Percentiles rank a stretch among this genome's conserved stretches.
These are phyloP conservation scores for Candida labiduridarum DNA, from an alignment of 1,139 yeast genomes.

Conservation along the genomic window DNA sequence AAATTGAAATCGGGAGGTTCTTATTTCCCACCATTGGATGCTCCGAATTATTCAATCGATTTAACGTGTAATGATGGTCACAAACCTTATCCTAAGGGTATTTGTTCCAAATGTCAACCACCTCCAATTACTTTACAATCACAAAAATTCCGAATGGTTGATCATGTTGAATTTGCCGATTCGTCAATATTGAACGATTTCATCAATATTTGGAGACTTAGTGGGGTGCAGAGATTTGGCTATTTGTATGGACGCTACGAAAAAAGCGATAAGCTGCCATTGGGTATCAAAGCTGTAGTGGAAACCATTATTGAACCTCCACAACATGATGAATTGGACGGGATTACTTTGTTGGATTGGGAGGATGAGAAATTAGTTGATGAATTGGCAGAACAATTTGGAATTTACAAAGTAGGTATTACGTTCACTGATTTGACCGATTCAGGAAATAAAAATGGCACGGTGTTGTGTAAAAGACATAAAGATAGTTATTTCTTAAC, in stretches of 20 bases:
- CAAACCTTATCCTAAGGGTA: constrained; percentile 90
- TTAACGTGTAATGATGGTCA: constrained; percentile 77
- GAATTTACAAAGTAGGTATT: constrained; percentile 75
- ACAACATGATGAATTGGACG: constrained; percentile 85
- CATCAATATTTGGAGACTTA: constrained; percentile 87
- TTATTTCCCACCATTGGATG: constrained; percentile 78
- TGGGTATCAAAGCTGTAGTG: constrained; percentile 92
- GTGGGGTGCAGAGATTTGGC: constrained; percentile 88
- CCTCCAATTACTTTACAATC: constrained; percentile 90
- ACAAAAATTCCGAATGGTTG: constrained; percentile 93
- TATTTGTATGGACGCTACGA: constrained; percentile 81
- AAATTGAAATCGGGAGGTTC: constrained; percentile 64
- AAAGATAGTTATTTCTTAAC: constrained; percentile 87
- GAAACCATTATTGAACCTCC: constrained; percentile 95
- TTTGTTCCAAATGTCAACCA: constrained; percentile 97
- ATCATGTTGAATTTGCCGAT: constrained; percentile 89
- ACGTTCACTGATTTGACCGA: constrained; percentile 90
- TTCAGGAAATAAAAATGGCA: constrained; percentile 82
- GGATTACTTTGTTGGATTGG: constrained; percentile 65
- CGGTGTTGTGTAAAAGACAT: constrained; percentile 91
- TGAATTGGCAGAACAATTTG: constrained; percentile 59
- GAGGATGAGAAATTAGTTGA: constrained; percentile 59
- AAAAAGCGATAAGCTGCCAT: constrained; percentile 77
- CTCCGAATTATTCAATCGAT: constrained; percentile 68
- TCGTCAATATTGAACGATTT: constrained; percentile 75